Evolutionary conservation across 768 basidiomycete species (phyloP), one percentile per base, ranked within the genome.

Genomic region (Tylopilus rubrobrunneus): DNA sequence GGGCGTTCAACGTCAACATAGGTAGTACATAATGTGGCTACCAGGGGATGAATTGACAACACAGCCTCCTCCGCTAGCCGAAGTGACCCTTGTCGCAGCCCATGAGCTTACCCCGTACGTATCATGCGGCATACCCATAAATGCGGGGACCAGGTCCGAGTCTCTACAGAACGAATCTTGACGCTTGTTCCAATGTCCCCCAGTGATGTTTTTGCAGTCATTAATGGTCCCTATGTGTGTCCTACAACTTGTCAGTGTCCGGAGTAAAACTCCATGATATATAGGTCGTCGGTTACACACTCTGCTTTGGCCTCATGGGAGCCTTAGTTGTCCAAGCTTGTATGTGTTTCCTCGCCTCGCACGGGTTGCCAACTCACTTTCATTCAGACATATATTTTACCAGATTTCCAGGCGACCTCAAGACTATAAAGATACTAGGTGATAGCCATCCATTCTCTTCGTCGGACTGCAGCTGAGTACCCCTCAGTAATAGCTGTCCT

Each of bases 371-470:
- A 3, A 36, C 27, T 29, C 17, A 43, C 17, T n/a, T 27, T 31
- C 14, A 17, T 27, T 11, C n/a, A 65, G 63, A 56, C 33, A 40
- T 64, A 34, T 64, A 65, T 40, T 64, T 48, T 45, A 52, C 45
- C 8, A 51, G 52, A 52, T 64, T 65, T 21, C n/a, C 48, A 17
- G 57, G 59, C 21, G 63, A 65, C 25, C 29, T 21, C 12, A 56
- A 6, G 47, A 23, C 42, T 19, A 55, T 59, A 19, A 64, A 65
- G 48, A 42, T 31, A 29, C 17, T 62, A 19, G 65, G 64, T 65
- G 41, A 46, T 15, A 34, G 5, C 4, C 3, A 3, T 37, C 0
- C 6, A n/a, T n/a, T 0, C 27, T 10, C 21, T 2, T 39, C n/a
- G 15, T 10, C 1, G 5, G 0, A 17, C 7, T 45, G 23, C 36